Evolutionary conservation across 2,329 filamentous ascomycete genomes (phyloP).

Genomic region (Botrytis elliptica): DNA sequence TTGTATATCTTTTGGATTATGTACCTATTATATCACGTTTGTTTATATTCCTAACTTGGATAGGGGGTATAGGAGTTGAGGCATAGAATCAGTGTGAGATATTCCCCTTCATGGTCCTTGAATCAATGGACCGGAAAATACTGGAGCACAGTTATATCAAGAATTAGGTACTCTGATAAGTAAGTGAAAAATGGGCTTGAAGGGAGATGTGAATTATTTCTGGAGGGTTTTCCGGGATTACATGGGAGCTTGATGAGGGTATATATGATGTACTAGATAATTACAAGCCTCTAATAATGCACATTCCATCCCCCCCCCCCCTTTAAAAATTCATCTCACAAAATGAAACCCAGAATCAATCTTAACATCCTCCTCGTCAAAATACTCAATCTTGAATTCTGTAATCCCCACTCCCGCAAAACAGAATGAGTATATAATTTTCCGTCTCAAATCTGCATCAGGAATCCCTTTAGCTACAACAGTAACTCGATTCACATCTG

Average conservation of each 20-base stretch:
- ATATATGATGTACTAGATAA: neutral
- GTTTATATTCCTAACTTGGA: no score
- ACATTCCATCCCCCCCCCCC: neutral
- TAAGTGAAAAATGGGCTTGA: no score
- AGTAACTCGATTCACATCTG: neutral
- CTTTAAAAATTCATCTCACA: neutral
- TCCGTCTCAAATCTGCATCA: neutral
- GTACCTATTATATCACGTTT: no score
- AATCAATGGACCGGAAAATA: no score
- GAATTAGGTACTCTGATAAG: no score
- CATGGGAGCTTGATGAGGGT: neutral
- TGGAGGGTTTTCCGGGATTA: no score
- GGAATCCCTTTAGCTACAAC: neutral
- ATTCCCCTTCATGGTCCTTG: no score
- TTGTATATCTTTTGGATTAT: no score
- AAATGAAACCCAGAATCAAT: neutral
- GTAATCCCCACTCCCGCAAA: neutral
- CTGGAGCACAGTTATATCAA: no score
- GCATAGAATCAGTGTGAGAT: no score
- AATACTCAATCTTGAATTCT: neutral
- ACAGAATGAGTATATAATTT: neutral
- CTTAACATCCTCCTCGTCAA: neutral
- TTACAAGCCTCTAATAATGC: neutral
- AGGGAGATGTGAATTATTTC: no score
- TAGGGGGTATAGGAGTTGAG: no score